Evolutionary conservation across 352 stramenopile species (phyloP).

Genomic region (Globisporangium spiculum): DNA sequence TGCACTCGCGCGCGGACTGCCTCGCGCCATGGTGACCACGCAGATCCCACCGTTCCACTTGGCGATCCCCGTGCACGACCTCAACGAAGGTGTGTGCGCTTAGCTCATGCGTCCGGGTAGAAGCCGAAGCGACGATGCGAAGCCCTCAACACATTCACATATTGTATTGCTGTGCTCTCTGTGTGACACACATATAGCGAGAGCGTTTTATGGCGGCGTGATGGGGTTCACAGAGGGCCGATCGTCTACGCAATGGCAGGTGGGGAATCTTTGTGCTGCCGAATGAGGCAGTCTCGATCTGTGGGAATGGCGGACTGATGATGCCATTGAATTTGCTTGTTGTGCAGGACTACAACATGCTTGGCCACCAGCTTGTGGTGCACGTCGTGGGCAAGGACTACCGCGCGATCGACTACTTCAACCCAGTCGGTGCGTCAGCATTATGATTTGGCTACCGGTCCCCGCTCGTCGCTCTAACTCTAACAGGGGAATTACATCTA

Average conservation of each 20-base stretch:
- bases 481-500: neutral
- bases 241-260: conserved; percentile 93
- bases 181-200: conserved; percentile 42
- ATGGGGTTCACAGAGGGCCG: conserved; percentile 91
- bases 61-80: conserved; percentile 94
- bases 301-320: neutral
- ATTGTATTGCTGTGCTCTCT: neutral
- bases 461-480: neutral
- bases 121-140: neutral
- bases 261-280: conserved; percentile 10
- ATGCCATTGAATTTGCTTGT: neutral
- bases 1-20: neutral
- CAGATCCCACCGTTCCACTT: conserved; percentile 82
- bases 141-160: neutral
- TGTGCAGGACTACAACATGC: conserved; percentile 87
- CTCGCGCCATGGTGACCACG: conserved; percentile 12
- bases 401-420: conserved; percentile 92
- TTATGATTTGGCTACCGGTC: neutral
- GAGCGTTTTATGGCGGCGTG: conserved; percentile 91
- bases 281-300: neutral
- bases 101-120: neutral
- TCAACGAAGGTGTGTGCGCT: conserved; percentile 54
- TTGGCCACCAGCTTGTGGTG: conserved; percentile 84
- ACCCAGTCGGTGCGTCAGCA: conserved; percentile 85
- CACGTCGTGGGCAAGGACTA: conserved; percentile 94